Conservation (phyloP, 495 filamentous ascomycete species). For the Penicillium canariense region DNA sequence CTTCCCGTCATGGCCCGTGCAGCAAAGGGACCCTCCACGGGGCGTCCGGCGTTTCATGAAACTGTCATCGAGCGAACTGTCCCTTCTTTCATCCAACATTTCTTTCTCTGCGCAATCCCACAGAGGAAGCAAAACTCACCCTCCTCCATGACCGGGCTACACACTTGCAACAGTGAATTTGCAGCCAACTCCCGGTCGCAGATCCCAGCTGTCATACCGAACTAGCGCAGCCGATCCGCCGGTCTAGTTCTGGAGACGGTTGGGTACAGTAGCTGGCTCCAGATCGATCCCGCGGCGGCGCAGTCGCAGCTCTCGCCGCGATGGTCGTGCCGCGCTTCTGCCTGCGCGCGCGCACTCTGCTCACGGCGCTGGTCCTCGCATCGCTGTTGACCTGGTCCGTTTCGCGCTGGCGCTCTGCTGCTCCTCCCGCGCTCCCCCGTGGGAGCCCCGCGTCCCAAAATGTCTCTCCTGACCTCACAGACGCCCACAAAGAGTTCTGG, state of each 20-base stretch:
- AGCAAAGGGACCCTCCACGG: background rate
- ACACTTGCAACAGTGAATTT: background rate
- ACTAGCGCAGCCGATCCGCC: background rate
- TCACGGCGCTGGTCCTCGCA: conserved; percentile 19
- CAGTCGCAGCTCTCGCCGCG: background rate
- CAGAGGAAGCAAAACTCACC: background rate
- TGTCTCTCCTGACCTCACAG: conserved; percentile 5
- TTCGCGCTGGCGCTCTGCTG: conserved; percentile 7
- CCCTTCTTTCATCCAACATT: background rate
- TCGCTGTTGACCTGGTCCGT: conserved; percentile 23
- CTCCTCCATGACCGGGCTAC: background rate
- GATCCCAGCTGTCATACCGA: background rate
- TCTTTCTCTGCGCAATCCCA: background rate
- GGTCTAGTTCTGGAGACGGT: background rate
- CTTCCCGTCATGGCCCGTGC: background rate
- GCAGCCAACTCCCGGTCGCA: background rate
- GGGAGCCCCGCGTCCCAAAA: background rate
- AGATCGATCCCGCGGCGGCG: background rate
- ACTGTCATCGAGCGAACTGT: background rate
- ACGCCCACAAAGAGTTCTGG: conserved; percentile 21
- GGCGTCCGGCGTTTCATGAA: background rate
- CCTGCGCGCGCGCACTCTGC: conserved; percentile 19
- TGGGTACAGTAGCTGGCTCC: background rate
- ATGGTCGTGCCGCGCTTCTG: conserved; percentile 5
- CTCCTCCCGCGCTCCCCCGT: background rate